These are phyloP conservation scores for Pinus tabuliformis DNA, from an alignment of 75 land plant genomes.

Conservation along the genomic window DNA sequence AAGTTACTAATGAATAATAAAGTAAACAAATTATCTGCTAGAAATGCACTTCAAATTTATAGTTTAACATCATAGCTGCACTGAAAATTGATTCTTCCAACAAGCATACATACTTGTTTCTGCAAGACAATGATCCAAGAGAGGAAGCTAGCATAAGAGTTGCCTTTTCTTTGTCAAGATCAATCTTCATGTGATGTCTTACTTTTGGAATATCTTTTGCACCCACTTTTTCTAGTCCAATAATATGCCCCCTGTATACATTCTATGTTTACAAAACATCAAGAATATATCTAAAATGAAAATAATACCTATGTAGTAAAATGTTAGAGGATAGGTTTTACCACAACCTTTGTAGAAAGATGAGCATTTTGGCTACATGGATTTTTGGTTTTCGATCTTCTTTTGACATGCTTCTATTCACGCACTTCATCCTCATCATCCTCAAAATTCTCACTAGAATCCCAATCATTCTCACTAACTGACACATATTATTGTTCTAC, in stretches of 20 bases:
- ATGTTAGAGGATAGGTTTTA: background rate
- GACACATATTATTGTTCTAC: conserved; percentile 10
- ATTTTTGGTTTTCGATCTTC: conserved; percentile 10
- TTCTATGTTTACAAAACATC: conserved; percentile 33
- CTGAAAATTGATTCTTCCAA: background rate
- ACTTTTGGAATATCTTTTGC: no score
- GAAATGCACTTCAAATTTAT: background rate
- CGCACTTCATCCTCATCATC: conserved; percentile 33
- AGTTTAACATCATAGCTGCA: background rate
- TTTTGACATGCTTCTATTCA: conserved; percentile 8
- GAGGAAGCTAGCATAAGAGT: conserved; percentile 70
- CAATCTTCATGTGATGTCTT: no score
- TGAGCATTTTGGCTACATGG: conserved; percentile 8
- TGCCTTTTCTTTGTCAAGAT: conserved; percentile 86
- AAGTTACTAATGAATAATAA: background rate
- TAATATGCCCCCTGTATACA: conserved; percentile 40
- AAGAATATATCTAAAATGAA: no score
- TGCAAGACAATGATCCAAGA: conserved; percentile 83
- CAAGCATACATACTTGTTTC: conserved; percentile 64
- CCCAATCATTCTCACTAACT: conserved; percentile 31
- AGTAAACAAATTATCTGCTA: background rate
- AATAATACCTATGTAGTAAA: background rate
- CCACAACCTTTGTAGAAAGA: conserved; percentile 20
- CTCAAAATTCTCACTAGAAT: conserved; percentile 18
- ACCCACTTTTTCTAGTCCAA: no score